Percentiles rank a stretch among this genome's conserved stretches.
phyloP scores from a whole-genome alignment of 139 green algal genomes.

The Trebouxia sp. region DNA sequence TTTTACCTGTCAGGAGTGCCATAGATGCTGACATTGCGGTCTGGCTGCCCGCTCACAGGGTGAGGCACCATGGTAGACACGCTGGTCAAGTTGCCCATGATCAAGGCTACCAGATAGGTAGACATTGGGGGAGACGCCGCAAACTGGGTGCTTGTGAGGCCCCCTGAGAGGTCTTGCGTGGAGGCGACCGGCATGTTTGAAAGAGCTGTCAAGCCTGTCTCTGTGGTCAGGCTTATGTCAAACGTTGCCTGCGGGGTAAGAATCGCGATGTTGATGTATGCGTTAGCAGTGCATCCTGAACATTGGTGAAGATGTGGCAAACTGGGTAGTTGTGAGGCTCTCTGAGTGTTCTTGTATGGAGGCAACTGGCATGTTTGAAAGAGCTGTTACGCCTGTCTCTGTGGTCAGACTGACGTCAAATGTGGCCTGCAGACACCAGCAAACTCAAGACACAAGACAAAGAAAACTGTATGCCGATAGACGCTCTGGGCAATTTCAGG shows the following conservation, averaged over 20 bases:
- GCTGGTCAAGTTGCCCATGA: conserved; percentile 67
- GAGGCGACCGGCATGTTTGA: conserved; percentile 72
- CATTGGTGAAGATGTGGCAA: conserved; percentile 71
- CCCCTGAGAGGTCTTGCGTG: background rate
- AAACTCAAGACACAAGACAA: conserved; percentile 74
- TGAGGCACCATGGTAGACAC: conserved; percentile 31
- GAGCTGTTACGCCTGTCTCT: conserved; percentile 38
- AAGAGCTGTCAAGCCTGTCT: conserved; percentile 49
- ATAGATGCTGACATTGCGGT: conserved; percentile 60
- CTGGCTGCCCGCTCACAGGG: background rate
- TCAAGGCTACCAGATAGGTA: conserved; percentile 84
- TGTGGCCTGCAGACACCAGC: conserved; percentile 67
- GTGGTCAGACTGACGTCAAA: conserved; percentile 54
- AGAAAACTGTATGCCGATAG: conserved; percentile 41
- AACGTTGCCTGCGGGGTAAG: conserved; percentile 72
- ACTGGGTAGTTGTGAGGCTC: conserved; percentile 36
- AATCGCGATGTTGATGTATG: too few species aligned
- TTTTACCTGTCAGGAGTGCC: conserved; percentile 58
- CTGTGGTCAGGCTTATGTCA: conserved; percentile 40
- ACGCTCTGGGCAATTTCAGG: background rate
- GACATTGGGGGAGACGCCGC: conserved; percentile 73
- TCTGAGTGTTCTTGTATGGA: background rate
- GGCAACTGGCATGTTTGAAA: conserved; percentile 77
- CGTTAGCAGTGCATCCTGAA: too few species aligned
- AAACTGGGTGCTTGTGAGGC: conserved; percentile 44